Evolutionary conservation across 306 rosid genomes (phyloP).

Genomic region (Quercus agrifolia): DNA sequence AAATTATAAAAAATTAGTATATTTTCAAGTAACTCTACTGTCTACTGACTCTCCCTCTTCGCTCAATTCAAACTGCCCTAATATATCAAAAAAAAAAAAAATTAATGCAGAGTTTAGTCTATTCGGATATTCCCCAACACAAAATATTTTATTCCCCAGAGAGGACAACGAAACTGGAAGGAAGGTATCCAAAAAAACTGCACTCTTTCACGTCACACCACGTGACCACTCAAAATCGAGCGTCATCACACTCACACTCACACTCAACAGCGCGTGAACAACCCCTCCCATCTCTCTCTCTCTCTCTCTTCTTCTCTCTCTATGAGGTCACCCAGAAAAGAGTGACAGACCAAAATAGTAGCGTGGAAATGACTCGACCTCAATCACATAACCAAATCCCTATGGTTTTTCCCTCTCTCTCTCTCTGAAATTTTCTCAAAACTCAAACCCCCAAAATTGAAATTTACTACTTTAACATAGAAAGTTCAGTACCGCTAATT

Average conservation of each 20-base stretch:
- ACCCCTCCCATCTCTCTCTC: not conserved
- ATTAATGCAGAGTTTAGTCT: no score
- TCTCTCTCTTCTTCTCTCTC: no score
- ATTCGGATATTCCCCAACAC: no score
- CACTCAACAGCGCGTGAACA: not conserved
- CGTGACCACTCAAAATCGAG: not conserved
- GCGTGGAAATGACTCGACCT: conserved; percentile 61
- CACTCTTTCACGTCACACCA: not conserved
- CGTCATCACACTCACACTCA: not conserved
- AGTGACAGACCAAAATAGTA: not conserved
- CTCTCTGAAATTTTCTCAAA: conserved; percentile 8
- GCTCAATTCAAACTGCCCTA: no score
- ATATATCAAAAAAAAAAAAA: no score
- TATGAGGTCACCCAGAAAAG: no score
- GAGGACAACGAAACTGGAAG: no score
- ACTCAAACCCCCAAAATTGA: not conserved
- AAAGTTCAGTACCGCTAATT: conserved; percentile 13
- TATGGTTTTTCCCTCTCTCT: conserved; percentile 2
- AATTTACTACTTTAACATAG: not conserved
- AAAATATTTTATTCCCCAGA: no score
- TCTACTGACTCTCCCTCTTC: accelerated
- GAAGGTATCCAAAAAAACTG: not conserved
- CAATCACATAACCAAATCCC: not conserved
- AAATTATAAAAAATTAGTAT: accelerated
- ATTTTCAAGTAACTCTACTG: no score